Base-by-base conservation (phyloP, 2,329 filamentous ascomycete genomes). In the Verticillium isaacii region DNA sequence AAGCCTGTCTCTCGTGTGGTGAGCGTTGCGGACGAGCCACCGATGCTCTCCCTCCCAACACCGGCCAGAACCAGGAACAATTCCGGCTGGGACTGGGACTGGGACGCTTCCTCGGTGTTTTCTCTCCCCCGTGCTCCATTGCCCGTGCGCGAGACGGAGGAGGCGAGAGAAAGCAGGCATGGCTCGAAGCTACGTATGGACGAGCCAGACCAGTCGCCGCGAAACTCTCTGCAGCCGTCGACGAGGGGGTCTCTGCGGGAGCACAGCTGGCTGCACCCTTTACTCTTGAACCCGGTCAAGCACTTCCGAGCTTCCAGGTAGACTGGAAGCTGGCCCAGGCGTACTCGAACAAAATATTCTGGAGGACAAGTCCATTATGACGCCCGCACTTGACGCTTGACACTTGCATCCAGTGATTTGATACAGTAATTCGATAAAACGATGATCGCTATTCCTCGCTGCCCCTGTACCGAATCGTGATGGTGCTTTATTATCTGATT, bases 141-240 rank as follows among this genome's bases (percentile, higher is more conserved):
- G 19, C 19, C 45, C 19, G 4, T n/a, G 19, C 19, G n/a, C 45
- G n/a, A 8, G n/a, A 23, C 8, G 9, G 45, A 50, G 8, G 45
- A 50, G n/a, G 9, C 19, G 45, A 23, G 19, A 23, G 45, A 62
- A 56, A 59, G 63, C 57, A 60, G 61, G 41, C 61, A 56, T 59
- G 58, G 62, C 54, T 37, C 60, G 41, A 65, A 62, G 45, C 64
- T 67, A 66, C 45, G n/a, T 12, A n/a, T 23, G 2, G 19, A 23
- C 45, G 45, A 50, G n/a, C 19, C n/a, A 23, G 45, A 23, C 14
- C 14, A 17, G 45, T 50, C 45, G 19, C 45, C 45, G 11, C 6
- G 45, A 14, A 50, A n/a, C 12, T 50, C 45, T 23, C 6, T 50
- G 3, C 19, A 50, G n/a, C n/a, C 45, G 23, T 50, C 45, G 8